Percentiles rank a stretch among this genome's conserved stretches.
phyloP scores from a whole-genome alignment of 805 yeast genomes.

The Wickerhamiella parazyma region DNA sequence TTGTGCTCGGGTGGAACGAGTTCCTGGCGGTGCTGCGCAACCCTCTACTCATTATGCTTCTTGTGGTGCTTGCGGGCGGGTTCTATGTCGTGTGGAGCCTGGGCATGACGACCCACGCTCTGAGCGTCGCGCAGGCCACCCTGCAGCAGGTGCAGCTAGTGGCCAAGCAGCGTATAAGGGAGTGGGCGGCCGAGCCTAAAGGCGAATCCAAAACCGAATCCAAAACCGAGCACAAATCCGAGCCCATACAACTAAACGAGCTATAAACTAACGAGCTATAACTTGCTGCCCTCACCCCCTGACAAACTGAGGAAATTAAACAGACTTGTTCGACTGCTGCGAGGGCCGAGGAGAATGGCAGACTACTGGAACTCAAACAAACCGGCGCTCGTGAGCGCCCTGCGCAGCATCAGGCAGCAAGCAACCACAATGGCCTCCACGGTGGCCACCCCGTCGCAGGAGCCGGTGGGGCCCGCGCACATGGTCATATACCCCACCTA shows the following conservation, averaged over 20 bases:
- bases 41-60: conserved; percentile 57
- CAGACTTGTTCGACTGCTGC: not conserved
- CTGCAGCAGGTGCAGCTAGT: not conserved
- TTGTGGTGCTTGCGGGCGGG: conserved; percentile 45
- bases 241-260: too few relatives aligned
- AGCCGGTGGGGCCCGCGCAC: not conserved
- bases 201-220: too few relatives aligned
- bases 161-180: not conserved
- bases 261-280: too few relatives aligned
- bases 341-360: conserved; percentile 7
- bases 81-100: conserved; percentile 53
- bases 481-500: conserved; percentile 11
- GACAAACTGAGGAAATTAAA: not conserved
- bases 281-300: not conserved
- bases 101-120: conserved; percentile 66
- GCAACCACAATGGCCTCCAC: not conserved
- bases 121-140: conserved; percentile 44
- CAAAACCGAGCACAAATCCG: not conserved
- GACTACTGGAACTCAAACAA: conserved; percentile 10
- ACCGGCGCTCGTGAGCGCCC: conserved; percentile 6
- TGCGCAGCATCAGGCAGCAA: conserved; percentile 7
- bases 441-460: not conserved
- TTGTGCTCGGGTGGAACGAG: conserved; percentile 90
- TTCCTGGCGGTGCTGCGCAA: conserved; percentile 75
- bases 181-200: not conserved